phyloP scores from a whole-genome alignment of 2,329 filamentous ascomycete genomes.

The Fusarium sp. region DNA sequence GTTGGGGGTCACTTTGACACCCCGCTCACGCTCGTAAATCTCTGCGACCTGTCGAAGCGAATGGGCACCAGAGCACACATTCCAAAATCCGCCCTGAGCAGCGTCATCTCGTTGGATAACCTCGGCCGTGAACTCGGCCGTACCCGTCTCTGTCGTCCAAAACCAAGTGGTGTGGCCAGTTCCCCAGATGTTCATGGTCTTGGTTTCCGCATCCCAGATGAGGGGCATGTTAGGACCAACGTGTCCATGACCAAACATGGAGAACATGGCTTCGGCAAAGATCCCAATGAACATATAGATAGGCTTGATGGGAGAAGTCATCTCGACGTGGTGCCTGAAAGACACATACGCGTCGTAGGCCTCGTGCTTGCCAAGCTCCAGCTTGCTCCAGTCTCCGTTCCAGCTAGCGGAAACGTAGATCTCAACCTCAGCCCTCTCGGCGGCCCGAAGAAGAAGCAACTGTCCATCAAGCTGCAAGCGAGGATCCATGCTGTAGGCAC shows the following conservation, averaged over 20 bases:
- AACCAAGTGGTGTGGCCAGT: not conserved
- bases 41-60: not conserved
- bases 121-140: not conserved
- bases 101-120: not conserved
- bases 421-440: not conserved
- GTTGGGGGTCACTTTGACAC: not conserved
- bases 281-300: not conserved
- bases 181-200: not conserved
- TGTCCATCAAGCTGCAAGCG: not conserved
- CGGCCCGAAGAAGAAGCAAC: not conserved
- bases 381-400: not conserved
- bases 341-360: not conserved
- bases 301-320: not conserved
- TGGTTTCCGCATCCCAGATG: not conserved
- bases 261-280: not conserved
- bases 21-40: not conserved
- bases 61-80: not conserved
- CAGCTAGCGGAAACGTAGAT: not conserved
- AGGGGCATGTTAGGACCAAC: not conserved
- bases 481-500: not conserved
- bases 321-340: not conserved
- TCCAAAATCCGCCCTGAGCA: not conserved
- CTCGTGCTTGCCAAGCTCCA: not conserved
- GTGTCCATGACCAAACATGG: not conserved
- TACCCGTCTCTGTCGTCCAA: not conserved